Evolutionary conservation across 306 rosid species (phyloP), one percentile per base, ranked within the genome.

Genomic region (Ziziphus jujuba): DNA sequence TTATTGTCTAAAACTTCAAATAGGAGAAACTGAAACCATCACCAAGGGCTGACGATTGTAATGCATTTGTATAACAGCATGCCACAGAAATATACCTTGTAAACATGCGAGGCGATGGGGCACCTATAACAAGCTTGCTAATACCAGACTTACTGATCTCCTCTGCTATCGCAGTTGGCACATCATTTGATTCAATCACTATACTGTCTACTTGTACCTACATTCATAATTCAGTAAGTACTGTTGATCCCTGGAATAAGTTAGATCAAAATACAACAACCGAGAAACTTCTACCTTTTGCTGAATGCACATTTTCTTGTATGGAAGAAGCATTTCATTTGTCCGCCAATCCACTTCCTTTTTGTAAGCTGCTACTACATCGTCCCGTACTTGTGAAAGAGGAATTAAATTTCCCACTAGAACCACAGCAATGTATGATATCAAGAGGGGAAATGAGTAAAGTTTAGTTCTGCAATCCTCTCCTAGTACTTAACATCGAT

Each of bases 321-420:
- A 87, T 44, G 99, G 97, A 82, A 79, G 81, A 79, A 95, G 87
- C 86, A 67, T 78, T 76, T 80, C 83, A 69, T 54, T 74, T 21
- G 82, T 77, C 61, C 79, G 84, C 83, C 82, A 85, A 69, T 87
- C 85, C 69, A 84, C 71, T 80, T 95, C 96, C 82, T 80, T 82
- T 68, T 25, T 75, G 64, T 81, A 88, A 31, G 97, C 89, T 65
- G 77, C 86, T 38, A 66, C 89, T 56, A 82, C 78, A 16, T 90
- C 96, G 4, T 71, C 80, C 36, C 89, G 80, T 47, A 77, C 89
- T 72, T 78, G 89, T 34, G 96, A 88, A 75, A 88, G 2, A 3
- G 95, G 95, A 71, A 88, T 50, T 57, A 55, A n/a, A 77, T 81
- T 85, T 81, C 96, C 95, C 96, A 93, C 99, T 86, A 77, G 33